Percentiles rank a stretch among this genome's conserved stretches.
phyloP scores from a whole-genome alignment of 176 grass and related monocot genomes.

The Triticum aestivum region IWGSC_CS_RefSeq_v2.1 NC_057814.1:483804633-483805132 shows the following conservation, averaged over 20 bases:
- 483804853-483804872: neutral
- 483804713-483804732: slow-evolving; percentile 6
- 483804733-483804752: neutral
- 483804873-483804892: neutral
- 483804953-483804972: slow-evolving; percentile 81
- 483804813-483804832: neutral
- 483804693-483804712: neutral
- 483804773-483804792: neutral
- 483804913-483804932: slow-evolving; percentile 28
- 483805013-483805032: slow-evolving; percentile 51
- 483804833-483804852: neutral
- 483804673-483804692: slow-evolving; percentile 23
- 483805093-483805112: slow-evolving; percentile 54
- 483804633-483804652: slow-evolving; percentile 18
- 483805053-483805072: slow-evolving; percentile 50
- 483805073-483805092: slow-evolving; percentile 66
- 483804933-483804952: slow-evolving; percentile 47
- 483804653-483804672: neutral
- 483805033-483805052: slow-evolving; percentile 57
- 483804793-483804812: neutral
- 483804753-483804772: neutral
- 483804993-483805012: slow-evolving; percentile 51
- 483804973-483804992: slow-evolving; percentile 36
- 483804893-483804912: neutral
- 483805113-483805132: slow-evolving; percentile 25